A percentile compares a stretch with the other conserved stretches of the same genome.
phyloP scores from a whole-genome alignment of 1,284 basidiomycete species.

The Fomes fomentarius region DNA sequence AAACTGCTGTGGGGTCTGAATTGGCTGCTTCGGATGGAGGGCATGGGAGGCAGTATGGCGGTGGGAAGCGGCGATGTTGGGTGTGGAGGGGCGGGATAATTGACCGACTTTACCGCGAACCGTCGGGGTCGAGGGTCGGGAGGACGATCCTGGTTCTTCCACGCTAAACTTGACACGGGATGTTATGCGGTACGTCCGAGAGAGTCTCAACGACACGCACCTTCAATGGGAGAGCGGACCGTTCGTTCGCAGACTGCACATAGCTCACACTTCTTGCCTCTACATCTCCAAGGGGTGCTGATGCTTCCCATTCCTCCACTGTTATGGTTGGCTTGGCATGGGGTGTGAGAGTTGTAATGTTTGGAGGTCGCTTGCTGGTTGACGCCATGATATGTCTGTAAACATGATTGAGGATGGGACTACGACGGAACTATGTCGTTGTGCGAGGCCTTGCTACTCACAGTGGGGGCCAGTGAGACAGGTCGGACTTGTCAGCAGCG shows the following conservation, averaged over 20 bases:
- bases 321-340: constrained; percentile 48
- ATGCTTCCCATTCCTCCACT: constrained; percentile 89
- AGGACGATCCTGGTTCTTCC: constrained; percentile 41
- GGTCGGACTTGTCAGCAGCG: too few species aligned
- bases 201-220: constrained; percentile 40
- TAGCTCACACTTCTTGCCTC: constrained; percentile 68
- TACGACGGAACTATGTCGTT: too few species aligned
- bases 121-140: constrained; percentile 46
- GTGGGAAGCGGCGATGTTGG: constrained; percentile 29
- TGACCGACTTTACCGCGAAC: constrained; percentile 38
- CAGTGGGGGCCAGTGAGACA: not conserved
- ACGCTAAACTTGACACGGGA: constrained; percentile 38
- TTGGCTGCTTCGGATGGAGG: constrained; percentile 70
- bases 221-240: constrained; percentile 69
- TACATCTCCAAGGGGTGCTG: constrained; percentile 73
- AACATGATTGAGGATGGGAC: not conserved
- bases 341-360: constrained; percentile 19
- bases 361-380: constrained; percentile 10
- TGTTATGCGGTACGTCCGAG: constrained; percentile 6
- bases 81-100: constrained; percentile 39
- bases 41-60: constrained; percentile 42
- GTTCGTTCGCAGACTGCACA: constrained; percentile 67
- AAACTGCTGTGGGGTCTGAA: constrained; percentile 90
- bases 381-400: constrained; percentile 6
- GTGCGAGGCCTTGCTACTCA: too few species aligned